Conservation (phyloP, 2,329 filamentous ascomycete species). For the Nemania diffusa region DNA sequence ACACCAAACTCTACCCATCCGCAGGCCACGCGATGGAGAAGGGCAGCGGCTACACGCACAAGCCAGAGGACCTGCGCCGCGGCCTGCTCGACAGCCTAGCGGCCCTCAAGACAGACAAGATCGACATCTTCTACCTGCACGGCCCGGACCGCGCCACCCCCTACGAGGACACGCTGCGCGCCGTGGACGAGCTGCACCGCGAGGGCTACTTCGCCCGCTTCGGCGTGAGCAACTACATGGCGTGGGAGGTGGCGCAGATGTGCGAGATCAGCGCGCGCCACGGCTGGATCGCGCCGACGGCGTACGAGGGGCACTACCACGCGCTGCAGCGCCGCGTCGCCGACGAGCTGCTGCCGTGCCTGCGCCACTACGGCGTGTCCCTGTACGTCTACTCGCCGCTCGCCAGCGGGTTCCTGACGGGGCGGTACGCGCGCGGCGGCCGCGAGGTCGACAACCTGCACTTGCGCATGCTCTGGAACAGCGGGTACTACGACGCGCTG, state of each 20-base stretch:
- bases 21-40: slow-evolving; percentile 15
- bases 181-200: slow-evolving; percentile 54
- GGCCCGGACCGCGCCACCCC: slow-evolving; percentile 57
- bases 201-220: slow-evolving; percentile 51
- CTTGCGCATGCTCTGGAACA: slow-evolving; percentile 23
- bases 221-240: slow-evolving; percentile 59
- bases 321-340: slow-evolving; percentile 56
- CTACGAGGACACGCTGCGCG: slow-evolving; percentile 54
- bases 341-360: slow-evolving; percentile 54
- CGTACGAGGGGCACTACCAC: slow-evolving; percentile 63
- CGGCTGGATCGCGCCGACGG: slow-evolving; percentile 55
- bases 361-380: slow-evolving; percentile 55
- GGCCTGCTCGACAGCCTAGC: slow-evolving; percentile 50
- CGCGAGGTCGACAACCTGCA: slow-evolving; percentile 17
- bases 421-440: slow-evolving; percentile 22
- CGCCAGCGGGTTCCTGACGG: slow-evolving; percentile 31
- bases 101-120: slow-evolving; percentile 42
- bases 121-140: slow-evolving; percentile 49
- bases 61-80: slow-evolving; percentile 43
- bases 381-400: slow-evolving; percentile 56
- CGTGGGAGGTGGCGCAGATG: slow-evolving; percentile 57
- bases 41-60: slow-evolving; percentile 39
- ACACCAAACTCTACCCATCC: slow-evolving; percentile 52
- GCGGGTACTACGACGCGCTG: slow-evolving; percentile 27
- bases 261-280: slow-evolving; percentile 55